Base-by-base conservation (phyloP, 371 early-diverging fungal genomes). In the Polyrhizophydium stewartii region DNA sequence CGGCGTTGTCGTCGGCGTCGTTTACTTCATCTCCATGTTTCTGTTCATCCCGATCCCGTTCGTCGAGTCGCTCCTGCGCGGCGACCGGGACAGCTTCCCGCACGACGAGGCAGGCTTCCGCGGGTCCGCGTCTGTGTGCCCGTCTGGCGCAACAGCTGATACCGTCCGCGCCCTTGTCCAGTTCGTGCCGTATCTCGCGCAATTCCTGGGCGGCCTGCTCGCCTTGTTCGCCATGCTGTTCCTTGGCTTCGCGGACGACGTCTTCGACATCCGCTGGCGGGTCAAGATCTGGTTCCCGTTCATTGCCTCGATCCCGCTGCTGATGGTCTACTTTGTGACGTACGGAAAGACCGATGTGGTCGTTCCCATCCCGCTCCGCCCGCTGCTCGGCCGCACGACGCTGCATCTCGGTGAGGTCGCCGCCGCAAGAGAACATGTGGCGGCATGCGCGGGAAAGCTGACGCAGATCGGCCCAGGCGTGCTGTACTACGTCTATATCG, bases 201-300 rank as follows among this genome's bases (percentile, higher is more conserved):
- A 92, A 72, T 89, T 90, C 35, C 72, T 97, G 22, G 88, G 93
- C 6, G 94, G 91, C 6, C 73, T 98, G 6, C 74, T 98, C 22
- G 88, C 94, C 21, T 79, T 96, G 51, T 90, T 90, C 65, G 89
- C 89, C 51, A 99, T 97, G 96, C 87, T 93, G 1, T 86, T 99
- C 31, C 79, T 99, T 51, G 99, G 99, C 12, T 98, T 98, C 70
- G 92, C 94, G 30, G 99, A 99, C 75, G 99, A 99, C 74, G 92
- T 97, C 22, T 82, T 98, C 58, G 92, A 97, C 71, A 88, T 99
- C 53, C 78, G 91, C 37, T 98, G 99, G 98, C 76, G 94, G 45
- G 89, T 92, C 73, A 99, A 99, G 72, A 84, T 99, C 28, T 85
- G 94, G 76, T 85, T 99, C 64, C 98, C 99, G 17, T 84, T 90